Base-by-base conservation (phyloP, 108 stramenopile species). In the Skeletonema potamos region DNA sequence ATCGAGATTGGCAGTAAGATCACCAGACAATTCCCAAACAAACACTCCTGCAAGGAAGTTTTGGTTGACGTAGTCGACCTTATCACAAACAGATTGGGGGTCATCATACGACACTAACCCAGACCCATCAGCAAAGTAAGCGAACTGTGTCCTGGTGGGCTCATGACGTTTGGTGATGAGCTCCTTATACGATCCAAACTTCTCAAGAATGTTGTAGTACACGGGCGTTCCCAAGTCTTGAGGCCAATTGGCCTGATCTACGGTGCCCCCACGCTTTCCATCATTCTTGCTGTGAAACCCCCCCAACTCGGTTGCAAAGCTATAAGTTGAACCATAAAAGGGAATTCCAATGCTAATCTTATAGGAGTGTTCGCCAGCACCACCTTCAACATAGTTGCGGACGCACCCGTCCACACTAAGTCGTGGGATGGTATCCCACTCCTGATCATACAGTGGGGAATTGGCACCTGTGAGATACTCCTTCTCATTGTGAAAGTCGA, bases 91-190 rank as follows among this genome's bases (percentile, higher is more conserved):
- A 37, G 80, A 60, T 71, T 77, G 75, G 37, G 71, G 70, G 27
- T 81, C 80, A 43, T 81, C 80, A 30, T 78, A 78, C 7, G 77
- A 72, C n/a, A 78, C 80, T 11, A 81, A 60, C 6, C 80, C 80
- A 39, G 69, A 58, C 11, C 80, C 80, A 55, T 81, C 76, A 43
- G 63, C 72, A 39, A 81, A 81, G 32, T 62, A 74, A 6, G 73
- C 78, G 61, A 74, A 79, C 24, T 73, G 65, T 15, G 72, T 66
- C 36, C 27, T 74, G 18, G 78, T 67, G 51, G 73, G 72, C 33
- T 79, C 78, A 29, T 79, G 73, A 9, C 78, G 72, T 37, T 55
- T 74, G 1, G 72, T 66, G 5, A 74, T n/a, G 66, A 79, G 73
- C 11, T n/a, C 54, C 9, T n/a, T 51, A 0, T 68, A 68, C 43